These are phyloP conservation scores for Polygonum maritimum DNA, from an alignment of 148 eudicot species.

Conservation along the genomic window DNA sequence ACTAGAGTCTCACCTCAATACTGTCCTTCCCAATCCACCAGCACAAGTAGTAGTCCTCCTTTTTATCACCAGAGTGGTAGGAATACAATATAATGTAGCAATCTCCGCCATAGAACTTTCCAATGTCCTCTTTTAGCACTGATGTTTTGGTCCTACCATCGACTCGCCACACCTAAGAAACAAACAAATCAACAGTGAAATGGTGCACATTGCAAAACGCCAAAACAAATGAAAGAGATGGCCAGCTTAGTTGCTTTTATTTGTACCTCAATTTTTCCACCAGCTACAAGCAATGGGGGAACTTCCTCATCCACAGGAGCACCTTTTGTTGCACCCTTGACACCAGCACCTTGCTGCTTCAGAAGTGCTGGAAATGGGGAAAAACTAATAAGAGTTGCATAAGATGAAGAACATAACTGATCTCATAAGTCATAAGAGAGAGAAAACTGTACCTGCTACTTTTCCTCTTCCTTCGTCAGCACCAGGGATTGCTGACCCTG, in stretches of 20 bases:
- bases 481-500: slow-evolving; percentile 70
- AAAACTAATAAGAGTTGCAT: neutral
- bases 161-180: slow-evolving; percentile 85
- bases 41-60: slow-evolving; percentile 95
- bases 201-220: neutral
- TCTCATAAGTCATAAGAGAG: neutral
- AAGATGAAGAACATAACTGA: neutral
- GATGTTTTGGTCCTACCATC: slow-evolving; percentile 81
- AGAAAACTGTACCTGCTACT: slow-evolving; percentile 65
- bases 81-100: slow-evolving; percentile 89
- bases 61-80: slow-evolving; percentile 87
- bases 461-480: slow-evolving; percentile 97
- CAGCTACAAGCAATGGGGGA: slow-evolving; percentile 93
- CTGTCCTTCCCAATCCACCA: slow-evolving; percentile 99
- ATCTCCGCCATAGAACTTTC: slow-evolving; percentile 98
- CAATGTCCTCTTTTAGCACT: slow-evolving; percentile 70
- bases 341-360: slow-evolving; percentile 95
- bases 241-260: neutral
- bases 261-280: slow-evolving; percentile 81
- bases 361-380: slow-evolving; percentile 56
- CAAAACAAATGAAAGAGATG: neutral
- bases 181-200: slow-evolving; percentile 8
- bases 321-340: slow-evolving; percentile 65
- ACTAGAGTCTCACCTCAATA: slow-evolving; percentile 51
- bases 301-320: slow-evolving; percentile 86